A percentile compares a stretch with the other conserved stretches of the same genome.
phyloP scores from a whole-genome alignment of 2,329 filamentous ascomycete genomes.

The Helminthosporium solani region DNA sequence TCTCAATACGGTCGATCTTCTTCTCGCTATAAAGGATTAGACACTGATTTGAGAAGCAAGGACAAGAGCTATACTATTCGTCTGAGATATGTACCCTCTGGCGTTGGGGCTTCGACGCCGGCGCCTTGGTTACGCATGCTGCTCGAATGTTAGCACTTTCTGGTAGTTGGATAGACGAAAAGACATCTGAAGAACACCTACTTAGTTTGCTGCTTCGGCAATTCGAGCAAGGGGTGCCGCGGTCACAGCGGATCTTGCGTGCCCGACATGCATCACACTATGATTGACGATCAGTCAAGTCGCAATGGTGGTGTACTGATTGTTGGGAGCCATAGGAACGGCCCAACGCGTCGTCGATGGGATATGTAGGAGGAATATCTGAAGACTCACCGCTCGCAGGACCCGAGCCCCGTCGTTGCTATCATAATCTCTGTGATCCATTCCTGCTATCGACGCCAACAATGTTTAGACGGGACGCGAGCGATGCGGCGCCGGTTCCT shows the following conservation, averaged over 20 bases:
- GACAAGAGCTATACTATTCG: conserved; percentile 33
- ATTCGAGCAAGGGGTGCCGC: conserved; percentile 38
- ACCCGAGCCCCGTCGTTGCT: conserved; percentile 31
- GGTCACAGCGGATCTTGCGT: conserved; percentile 39
- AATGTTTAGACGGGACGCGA: conserved; percentile 11
- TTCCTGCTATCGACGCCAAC: conserved; percentile 10
- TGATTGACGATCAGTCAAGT: no score
- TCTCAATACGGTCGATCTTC: conserved; percentile 56
- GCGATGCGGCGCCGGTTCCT: conserved; percentile 10
- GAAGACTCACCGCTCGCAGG: conserved; percentile 33
- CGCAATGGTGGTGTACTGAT: no score
- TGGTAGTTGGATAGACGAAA: no score
- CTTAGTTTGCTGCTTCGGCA: conserved; percentile 40
- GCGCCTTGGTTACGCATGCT: conserved; percentile 34
- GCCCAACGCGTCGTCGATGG: no score
- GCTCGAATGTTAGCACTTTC: neutral
- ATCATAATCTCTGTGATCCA: conserved; percentile 31
- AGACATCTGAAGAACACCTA: conserved; percentile 14
- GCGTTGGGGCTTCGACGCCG: conserved; percentile 32
- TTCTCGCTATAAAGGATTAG: conserved; percentile 45
- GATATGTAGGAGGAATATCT: no score
- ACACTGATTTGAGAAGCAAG: neutral
- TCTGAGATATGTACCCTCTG: conserved; percentile 41
- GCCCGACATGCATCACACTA: conserved; percentile 40
- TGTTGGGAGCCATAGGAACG: no score